Base-by-base conservation (phyloP, 768 basidiomycete genomes). In the Holtermannia corniformis region DNA sequence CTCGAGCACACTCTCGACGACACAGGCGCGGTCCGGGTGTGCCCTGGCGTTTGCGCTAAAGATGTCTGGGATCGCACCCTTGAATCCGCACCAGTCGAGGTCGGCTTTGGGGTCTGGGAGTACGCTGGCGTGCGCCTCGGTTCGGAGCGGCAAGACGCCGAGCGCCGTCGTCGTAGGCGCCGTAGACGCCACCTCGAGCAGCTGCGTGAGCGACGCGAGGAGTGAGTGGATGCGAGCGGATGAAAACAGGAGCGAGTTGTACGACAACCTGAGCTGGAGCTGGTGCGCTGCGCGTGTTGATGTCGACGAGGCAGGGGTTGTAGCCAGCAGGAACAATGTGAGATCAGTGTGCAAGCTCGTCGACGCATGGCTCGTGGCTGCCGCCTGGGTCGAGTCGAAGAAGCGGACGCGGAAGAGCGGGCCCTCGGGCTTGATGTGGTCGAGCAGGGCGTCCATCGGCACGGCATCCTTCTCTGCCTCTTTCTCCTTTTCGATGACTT, bases 11-110 rank as follows among this genome's bases (percentile, higher is more conserved):
- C 59, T 61, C 71, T 99, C 93, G 46, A 97, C 76, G 27, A 99
- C 86, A 62, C 93, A 97, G 3, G 85, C 76, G n/a, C 84, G 77
- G 25, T 88, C 83, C 0, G 93, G 92, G 72, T 81, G 80, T 52
- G 75, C 72, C 11, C 78, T 76, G 1, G 95, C 95, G 74, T 99
- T 96, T 32, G 76, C 75, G 10, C 89, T 86, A 73, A 99, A 97
- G 21, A 97, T 81, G 68, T 93, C 86, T 13, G 93, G 89, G 67
- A 99, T 96, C 5, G 93, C 87, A 26, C 93, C 95, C 70, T 91
- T 89, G 81, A 85, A 99, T 48, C 85, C 92, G 72, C 89, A 93
- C 93, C 95, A 99, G 62, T 95, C 81, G 28, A 99, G 79, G 70
- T 97, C 85, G 14, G 81, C 84, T 11, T 80, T 82, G 2, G 93